A percentile compares a stretch with the other conserved stretches of the same genome.
Conservation (phyloP, 2,329 filamentous ascomycete genomes). For the Fusarium illudens region DNA sequence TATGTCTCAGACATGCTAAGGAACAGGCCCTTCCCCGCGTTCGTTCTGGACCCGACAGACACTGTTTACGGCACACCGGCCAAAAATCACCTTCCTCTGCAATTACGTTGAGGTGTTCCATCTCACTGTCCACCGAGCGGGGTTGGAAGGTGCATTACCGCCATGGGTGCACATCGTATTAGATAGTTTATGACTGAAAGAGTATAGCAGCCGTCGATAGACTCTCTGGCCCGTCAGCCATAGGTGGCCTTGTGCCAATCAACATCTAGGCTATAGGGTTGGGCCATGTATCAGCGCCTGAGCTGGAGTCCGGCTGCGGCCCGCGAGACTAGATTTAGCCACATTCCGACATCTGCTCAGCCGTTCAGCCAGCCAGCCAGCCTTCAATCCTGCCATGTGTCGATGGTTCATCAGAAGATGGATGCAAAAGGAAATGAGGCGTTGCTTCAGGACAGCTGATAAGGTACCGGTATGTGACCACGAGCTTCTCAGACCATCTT, state of each 20-base stretch:
- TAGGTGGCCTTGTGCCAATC: background rate
- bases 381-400: background rate
- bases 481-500: background rate
- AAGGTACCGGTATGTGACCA: conserved; percentile 2
- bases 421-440: background rate
- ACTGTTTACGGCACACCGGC: background rate
- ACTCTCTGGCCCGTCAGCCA: background rate
- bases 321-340: background rate
- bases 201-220: background rate
- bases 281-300: background rate
- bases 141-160: background rate
- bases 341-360: background rate
- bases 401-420: background rate
- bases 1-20: background rate
- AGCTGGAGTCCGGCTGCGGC: conserved; percentile 11
- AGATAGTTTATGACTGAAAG: background rate
- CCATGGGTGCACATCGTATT: background rate
- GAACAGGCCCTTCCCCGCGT: background rate
- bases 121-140: background rate
- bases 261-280: background rate
- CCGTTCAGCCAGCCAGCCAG: background rate
- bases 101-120: no score
- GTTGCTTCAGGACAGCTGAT: background rate
- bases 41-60: background rate
- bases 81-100: background rate